Evolutionary conservation across 306 rosid genomes (phyloP).

Genomic region (Fragaria iinumae): DNA sequence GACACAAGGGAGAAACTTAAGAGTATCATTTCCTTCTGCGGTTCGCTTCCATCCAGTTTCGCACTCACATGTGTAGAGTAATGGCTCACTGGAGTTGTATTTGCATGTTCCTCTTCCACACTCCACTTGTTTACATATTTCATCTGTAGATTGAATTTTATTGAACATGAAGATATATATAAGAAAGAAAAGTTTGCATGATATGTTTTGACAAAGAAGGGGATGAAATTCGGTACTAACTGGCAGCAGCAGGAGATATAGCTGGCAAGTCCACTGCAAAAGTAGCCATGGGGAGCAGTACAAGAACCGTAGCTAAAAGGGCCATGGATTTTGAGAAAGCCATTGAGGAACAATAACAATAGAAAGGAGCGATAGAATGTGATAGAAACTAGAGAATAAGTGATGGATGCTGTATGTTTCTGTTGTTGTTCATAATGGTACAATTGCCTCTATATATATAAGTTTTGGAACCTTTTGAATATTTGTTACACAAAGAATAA

Average conservation of each 20-base stretch:
- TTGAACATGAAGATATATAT: neutral
- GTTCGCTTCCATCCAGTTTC: conserved; percentile 65
- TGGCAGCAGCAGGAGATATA: conserved; percentile 21
- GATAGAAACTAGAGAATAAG: conserved; percentile 3
- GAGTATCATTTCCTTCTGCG: conserved; percentile 24
- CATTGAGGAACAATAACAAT: conserved; percentile 10
- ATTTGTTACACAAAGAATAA: conserved; percentile 2
- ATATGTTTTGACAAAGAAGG: neutral
- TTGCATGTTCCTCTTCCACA: conserved; percentile 74
- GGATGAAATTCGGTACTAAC: conserved; percentile 21
- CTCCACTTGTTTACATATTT: conserved; percentile 57
- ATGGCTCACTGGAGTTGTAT: conserved; percentile 27
- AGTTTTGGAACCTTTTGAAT: neutral
- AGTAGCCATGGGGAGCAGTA: conserved; percentile 28
- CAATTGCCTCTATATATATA: neutral
- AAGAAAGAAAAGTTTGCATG: neutral
- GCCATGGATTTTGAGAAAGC: conserved; percentile 31
- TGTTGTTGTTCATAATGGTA: conserved; percentile 6
- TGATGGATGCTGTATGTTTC: neutral
- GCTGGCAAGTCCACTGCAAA: conserved; percentile 9
- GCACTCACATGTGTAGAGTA: conserved; percentile 60
- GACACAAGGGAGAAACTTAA: conserved; percentile 79
- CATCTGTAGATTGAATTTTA: conserved; percentile 31
- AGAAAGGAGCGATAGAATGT: neutral
- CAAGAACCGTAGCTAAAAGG: conserved; percentile 29